Base-by-base conservation (phyloP, 2,329 filamentous ascomycete species). In the Cytospora piceicola region DNA sequence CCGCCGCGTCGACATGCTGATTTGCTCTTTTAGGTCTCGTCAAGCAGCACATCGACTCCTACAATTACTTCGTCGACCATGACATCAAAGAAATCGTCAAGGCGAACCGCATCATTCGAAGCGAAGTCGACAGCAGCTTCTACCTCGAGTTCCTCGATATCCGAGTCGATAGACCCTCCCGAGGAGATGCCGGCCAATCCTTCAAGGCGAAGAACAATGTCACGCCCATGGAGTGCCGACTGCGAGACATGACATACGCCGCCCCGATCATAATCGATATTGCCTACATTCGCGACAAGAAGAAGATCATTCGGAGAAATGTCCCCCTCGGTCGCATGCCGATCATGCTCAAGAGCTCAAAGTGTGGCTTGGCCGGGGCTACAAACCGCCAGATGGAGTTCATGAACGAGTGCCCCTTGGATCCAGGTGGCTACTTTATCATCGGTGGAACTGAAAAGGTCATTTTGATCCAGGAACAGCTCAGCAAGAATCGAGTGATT, bases 401-500 rank as follows among this genome's bases (percentile, higher is more conserved):
- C 58, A 90, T 98, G 83, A 95, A 96, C 73, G 95, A 99, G 79
- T 99, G 95, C 73, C 93, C 95, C 17, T 83, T 99, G 51, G 95
- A 99, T 74, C 95, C 96, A 0, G 95, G 95, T 69, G 95, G 95
- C 61, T 99, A 99, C 77, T 99, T 99, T 74, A 95, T 99, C 73
- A 93, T 98, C 70, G 93, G 94, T 72, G 95, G 95, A 56, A 97
- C 96, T 24, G 95, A 99, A 77, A 99, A 99, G 81, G 95, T 99
- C 71, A 99, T 99, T 74, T 82, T 99, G 53, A 96, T 99, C 17
- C 95, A 99, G 77, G 96, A 99, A 75, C 95, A 99, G 79, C 82
- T 99, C 75, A 99, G 95, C 85, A 99, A 99, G 85, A 99, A 99
- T 78, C 89, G 95, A 81, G 92, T 99, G 73, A 97, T 99, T 75